Conservation (phyloP, 352 stramenopile genomes). For the Phytophthora pinifolia region DNA sequence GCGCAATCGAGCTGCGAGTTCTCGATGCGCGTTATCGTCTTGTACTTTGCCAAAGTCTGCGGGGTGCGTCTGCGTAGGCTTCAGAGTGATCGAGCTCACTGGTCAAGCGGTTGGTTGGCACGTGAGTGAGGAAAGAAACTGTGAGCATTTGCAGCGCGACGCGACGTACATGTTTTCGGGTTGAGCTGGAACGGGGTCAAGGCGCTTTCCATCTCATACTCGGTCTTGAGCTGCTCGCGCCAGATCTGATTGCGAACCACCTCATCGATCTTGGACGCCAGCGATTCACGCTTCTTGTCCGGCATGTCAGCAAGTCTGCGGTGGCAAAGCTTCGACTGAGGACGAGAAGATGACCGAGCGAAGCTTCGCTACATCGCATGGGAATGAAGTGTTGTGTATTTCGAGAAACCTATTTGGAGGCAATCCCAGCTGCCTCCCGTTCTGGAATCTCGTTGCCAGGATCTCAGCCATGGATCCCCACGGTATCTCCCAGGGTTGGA, state of each 20-base stretch:
- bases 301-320: constrained; percentile 35
- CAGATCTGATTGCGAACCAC: constrained; percentile 88
- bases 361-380: constrained; percentile 21
- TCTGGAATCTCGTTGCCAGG: no score
- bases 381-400: constrained; percentile 26
- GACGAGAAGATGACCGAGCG: not conserved
- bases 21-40: constrained; percentile 51
- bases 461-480: not conserved
- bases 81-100: constrained; percentile 80
- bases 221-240: constrained; percentile 85
- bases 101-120: not conserved
- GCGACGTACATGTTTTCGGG: constrained; percentile 65
- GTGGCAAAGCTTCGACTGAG: constrained; percentile 10
- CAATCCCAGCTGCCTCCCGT: not conserved
- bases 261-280: constrained; percentile 83
- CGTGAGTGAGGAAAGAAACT: not conserved
- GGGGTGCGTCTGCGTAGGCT: constrained; percentile 75
- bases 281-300: constrained; percentile 77
- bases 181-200: constrained; percentile 86
- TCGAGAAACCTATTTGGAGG: constrained; percentile 32
- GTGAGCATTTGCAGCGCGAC: no score
- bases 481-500: no score
- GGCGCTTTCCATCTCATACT: constrained; percentile 74
- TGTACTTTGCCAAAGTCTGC: constrained; percentile 64
- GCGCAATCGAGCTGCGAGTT: constrained; percentile 65